phyloP scores from a whole-genome alignment of 2,329 filamentous ascomycete species.

The Arthroderma sp. region DNA sequence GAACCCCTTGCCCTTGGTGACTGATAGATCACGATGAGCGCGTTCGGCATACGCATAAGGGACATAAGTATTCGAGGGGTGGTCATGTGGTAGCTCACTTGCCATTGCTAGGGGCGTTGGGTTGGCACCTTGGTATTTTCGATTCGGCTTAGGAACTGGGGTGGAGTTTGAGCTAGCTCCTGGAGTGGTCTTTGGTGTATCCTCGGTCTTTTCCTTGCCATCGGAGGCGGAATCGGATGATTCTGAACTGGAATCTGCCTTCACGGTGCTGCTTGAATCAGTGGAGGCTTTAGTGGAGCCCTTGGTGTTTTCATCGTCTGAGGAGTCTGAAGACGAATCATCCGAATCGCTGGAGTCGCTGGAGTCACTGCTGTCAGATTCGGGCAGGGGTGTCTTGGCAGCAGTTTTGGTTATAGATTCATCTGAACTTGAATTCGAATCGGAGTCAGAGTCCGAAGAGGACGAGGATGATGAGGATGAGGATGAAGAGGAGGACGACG shows the following conservation, averaged over 20 bases:
- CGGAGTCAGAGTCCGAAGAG: conserved; percentile 17
- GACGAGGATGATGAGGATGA: conserved; percentile 14
- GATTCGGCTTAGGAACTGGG: conserved; percentile 22
- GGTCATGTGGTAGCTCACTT: conserved; percentile 51
- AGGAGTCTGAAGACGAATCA: conserved; percentile 11
- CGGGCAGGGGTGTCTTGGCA: conserved; percentile 23
- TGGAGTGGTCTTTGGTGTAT: conserved; percentile 7
- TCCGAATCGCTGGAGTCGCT: conserved; percentile 8
- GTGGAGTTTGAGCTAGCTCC: conserved; percentile 42
- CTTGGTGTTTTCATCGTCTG: conserved; percentile 14
- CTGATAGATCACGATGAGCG: conserved; percentile 74
- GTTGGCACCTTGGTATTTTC: conserved; percentile 38
- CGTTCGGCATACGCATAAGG: conserved; percentile 78
- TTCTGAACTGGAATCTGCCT: conserved; percentile 13
- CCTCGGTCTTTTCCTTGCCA: conserved; percentile 16
- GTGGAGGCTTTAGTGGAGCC: conserved; percentile 15
- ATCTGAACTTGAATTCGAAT: conserved; percentile 14
- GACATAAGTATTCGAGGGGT: conserved; percentile 70
- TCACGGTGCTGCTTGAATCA: conserved; percentile 21
- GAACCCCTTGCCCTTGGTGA: conserved; percentile 92
- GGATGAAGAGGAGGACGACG: conserved; percentile 13
- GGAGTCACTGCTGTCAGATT: conserved; percentile 19
- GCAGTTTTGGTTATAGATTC: conserved; percentile 22
- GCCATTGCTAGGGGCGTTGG: conserved; percentile 65
- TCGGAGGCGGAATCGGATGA: conserved; percentile 6